Evolutionary conservation across 2,329 filamentous ascomycete species (phyloP).

Genomic region (Scedosporium minutisporum): DNA sequence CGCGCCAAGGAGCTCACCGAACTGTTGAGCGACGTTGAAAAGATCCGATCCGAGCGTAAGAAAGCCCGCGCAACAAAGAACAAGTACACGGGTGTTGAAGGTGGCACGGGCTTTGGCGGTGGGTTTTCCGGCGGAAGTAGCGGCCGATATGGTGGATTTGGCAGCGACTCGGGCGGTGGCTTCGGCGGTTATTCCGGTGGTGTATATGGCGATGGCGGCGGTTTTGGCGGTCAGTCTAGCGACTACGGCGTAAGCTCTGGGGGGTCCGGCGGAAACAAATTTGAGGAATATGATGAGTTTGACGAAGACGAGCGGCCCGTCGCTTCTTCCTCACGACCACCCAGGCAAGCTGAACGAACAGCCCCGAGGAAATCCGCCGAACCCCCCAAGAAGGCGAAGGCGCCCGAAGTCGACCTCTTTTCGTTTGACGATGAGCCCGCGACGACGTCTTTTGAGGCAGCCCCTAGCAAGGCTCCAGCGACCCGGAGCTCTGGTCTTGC

Average conservation of each 20-base stretch:
- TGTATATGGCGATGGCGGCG: conserved; percentile 93
- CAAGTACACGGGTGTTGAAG: conserved; percentile 93
- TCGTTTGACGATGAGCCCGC: conserved; percentile 70
- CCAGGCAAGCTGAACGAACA: conserved; percentile 21
- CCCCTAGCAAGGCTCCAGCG: conserved; percentile 26
- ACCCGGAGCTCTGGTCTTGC: conserved; percentile 30
- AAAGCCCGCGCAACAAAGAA: conserved; percentile 84
- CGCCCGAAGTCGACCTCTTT: conserved; percentile 85
- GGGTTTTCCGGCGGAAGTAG: conserved; percentile 44
- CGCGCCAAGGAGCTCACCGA: conserved; percentile 92
- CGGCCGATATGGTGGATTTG: conserved; percentile 75
- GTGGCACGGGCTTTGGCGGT: conserved; percentile 49
- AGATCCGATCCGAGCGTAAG: conserved; percentile 73
- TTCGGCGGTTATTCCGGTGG: conserved; percentile 53
- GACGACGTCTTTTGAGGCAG: conserved; percentile 28
- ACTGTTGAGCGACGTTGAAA: conserved; percentile 83
- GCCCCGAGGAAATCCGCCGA: conserved; percentile 40
- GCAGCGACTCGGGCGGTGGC: conserved; percentile 71
- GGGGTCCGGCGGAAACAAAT: conserved; percentile 56
- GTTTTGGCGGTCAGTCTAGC: conserved; percentile 69
- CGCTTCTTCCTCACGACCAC: conserved; percentile 17
- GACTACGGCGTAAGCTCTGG: conserved; percentile 55
- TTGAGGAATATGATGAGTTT: conserved; percentile 95
- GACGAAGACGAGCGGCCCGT: conserved; percentile 58
- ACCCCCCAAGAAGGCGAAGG: conserved; percentile 63